Evolutionary conservation across 495 filamentous ascomycete genomes (phyloP).

Genomic region (Neohortaea acidophila): DNA sequence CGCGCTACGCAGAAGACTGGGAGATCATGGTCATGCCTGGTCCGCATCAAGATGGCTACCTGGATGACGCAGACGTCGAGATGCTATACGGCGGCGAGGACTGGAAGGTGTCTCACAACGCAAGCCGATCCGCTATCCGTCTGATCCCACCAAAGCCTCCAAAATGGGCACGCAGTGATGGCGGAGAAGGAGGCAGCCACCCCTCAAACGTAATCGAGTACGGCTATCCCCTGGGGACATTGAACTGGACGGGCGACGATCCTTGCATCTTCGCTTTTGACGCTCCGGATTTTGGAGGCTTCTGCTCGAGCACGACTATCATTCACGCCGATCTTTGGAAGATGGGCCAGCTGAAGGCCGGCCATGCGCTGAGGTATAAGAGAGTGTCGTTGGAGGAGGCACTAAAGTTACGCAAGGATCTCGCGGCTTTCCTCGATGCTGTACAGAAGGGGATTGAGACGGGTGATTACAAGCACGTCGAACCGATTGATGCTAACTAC

Average conservation of each 20-base stretch:
- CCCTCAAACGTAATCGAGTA: conserved; percentile 46
- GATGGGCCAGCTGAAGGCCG: conserved; percentile 44
- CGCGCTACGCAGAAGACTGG: conserved; percentile 32
- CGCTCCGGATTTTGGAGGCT: conserved; percentile 42
- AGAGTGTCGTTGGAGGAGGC: conserved; percentile 35
- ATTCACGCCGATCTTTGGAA: conserved; percentile 43
- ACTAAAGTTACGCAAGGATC: conserved; percentile 21
- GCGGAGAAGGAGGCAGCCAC: conserved; percentile 45
- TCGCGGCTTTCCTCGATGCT: conserved; percentile 29
- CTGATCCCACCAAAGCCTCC: conserved; percentile 38
- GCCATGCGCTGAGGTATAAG: conserved; percentile 37
- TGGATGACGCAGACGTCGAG: conserved; percentile 35
- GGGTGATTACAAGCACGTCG: conserved; percentile 18
- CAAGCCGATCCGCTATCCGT: conserved; percentile 40
- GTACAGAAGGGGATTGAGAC: conserved; percentile 19
- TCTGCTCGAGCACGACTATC: conserved; percentile 39
- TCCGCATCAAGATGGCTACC: conserved; percentile 41
- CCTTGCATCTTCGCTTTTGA: conserved; percentile 44
- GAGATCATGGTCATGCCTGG: conserved; percentile 40
- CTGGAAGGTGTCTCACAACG: conserved; percentile 46
- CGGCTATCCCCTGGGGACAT: conserved; percentile 31
- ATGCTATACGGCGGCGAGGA: conserved; percentile 38
- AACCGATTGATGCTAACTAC: conserved; percentile 16
- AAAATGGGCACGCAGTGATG: conserved; percentile 40
- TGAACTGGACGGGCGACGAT: conserved; percentile 25